A percentile compares a stretch with the other conserved stretches of the same genome.
Conservation (phyloP, 2,329 filamentous ascomycete genomes). For the Huntiella moniliformis region DNA sequence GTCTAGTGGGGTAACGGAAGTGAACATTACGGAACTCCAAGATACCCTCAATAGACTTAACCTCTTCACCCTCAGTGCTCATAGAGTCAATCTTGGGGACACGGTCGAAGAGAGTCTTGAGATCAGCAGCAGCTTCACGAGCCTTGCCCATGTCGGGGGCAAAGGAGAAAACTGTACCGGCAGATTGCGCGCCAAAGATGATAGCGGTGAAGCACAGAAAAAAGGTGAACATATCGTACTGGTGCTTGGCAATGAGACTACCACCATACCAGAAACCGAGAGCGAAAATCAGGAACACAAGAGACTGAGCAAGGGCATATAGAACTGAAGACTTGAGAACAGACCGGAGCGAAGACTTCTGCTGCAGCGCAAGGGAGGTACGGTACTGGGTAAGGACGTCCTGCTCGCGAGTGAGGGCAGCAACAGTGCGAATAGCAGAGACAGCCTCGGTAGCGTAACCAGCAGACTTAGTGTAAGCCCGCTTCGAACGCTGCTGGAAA, state of each 20-base stretch:
- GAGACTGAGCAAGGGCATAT: slow-evolving; percentile 68
- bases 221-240: slow-evolving; percentile 71
- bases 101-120: slow-evolving; percentile 71
- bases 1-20: slow-evolving; percentile 82
- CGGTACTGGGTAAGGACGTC: slow-evolving; percentile 63
- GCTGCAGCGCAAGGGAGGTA: slow-evolving; percentile 44
- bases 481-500: slow-evolving; percentile 63
- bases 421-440: slow-evolving; percentile 82
- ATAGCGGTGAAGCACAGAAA: slow-evolving; percentile 79
- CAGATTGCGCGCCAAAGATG: slow-evolving; percentile 82
- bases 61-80: slow-evolving; percentile 47
- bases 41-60: slow-evolving; percentile 49
- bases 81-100: slow-evolving; percentile 67
- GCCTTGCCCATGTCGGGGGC: slow-evolving; percentile 89
- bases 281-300: slow-evolving; percentile 68
- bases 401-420: slow-evolving; percentile 68
- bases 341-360: slow-evolving; percentile 48
- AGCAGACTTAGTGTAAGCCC: slow-evolving; percentile 61
- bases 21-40: slow-evolving; percentile 87
- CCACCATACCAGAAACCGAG: slow-evolving; percentile 90
- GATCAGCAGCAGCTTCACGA: slow-evolving; percentile 58
- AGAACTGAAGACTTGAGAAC: slow-evolving; percentile 59
- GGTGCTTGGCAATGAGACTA: slow-evolving; percentile 47
- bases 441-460: slow-evolving; percentile 86
- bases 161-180: slow-evolving; percentile 75